phyloP scores from a whole-genome alignment of 805 yeast genomes.

The Jamesozyma jinghongensis region DNA sequence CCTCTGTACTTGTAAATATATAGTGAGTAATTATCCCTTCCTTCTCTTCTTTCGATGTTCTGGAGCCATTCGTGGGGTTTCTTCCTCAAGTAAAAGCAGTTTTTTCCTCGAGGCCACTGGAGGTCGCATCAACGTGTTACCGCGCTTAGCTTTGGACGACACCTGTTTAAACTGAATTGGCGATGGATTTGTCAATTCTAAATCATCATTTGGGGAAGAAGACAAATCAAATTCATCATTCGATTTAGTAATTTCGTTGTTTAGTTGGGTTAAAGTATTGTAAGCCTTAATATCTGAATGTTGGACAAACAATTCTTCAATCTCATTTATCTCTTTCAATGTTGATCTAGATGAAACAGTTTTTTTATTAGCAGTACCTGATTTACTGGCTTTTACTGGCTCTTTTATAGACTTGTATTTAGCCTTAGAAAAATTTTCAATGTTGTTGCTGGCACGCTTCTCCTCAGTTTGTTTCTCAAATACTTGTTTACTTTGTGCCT shows the following conservation, averaged over 20 bases:
- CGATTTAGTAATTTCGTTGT: no score
- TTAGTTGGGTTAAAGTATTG: no score
- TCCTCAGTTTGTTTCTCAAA: no score
- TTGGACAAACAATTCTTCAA: background rate
- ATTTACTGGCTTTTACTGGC: no score
- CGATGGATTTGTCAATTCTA: slow-evolving; percentile 28
- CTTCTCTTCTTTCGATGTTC: slow-evolving; percentile 10
- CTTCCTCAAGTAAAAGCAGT: slow-evolving; percentile 25
- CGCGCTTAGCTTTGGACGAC: slow-evolving; percentile 7
- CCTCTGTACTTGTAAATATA: background rate
- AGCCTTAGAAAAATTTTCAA: no score
- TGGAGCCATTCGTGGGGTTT: slow-evolving; percentile 10
- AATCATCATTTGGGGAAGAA: slow-evolving; percentile 26
- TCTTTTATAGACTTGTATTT: no score
- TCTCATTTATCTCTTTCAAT: background rate
- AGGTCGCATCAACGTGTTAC: slow-evolving; percentile 8
- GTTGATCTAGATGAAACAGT: no score
- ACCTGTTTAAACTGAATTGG: slow-evolving; percentile 18
- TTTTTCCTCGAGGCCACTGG: slow-evolving; percentile 20
- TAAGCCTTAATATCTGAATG: no score
- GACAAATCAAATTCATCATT: slow-evolving; percentile 28
- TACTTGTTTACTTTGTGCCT: background rate
- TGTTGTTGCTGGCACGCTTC: no score
- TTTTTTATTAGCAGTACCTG: no score
- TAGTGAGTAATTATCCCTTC: background rate